These are phyloP conservation scores for Chlorella sp. DNA, from an alignment of 139 green algal species.

Conservation along the genomic window DNA sequence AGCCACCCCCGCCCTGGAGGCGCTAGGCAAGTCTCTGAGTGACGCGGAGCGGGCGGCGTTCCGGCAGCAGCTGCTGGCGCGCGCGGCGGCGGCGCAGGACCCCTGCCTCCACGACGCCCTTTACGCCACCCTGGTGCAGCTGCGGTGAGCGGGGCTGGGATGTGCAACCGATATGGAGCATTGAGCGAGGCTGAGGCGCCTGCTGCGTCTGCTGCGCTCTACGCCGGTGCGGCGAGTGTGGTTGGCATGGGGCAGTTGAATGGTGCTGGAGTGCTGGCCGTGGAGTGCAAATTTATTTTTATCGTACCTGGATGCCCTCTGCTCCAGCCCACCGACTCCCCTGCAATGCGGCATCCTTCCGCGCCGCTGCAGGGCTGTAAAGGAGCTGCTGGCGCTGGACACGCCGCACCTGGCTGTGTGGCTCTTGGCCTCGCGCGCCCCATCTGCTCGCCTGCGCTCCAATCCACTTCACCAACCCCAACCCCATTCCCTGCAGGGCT, in stretches of 20 bases:
- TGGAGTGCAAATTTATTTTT: too few species aligned
- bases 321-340: too few species aligned
- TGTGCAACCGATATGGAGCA: not conserved
- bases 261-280: too few species aligned
- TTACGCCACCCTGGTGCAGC: conserved; percentile 65
- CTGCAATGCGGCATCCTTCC: too few species aligned
- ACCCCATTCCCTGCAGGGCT: not conserved
- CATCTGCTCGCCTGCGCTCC: not conserved
- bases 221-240: too few species aligned
- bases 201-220: not conserved
- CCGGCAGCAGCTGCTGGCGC: conserved; percentile 30
- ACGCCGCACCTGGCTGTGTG: too few species aligned
- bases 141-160: conserved; percentile 8
- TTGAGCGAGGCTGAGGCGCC: too few species aligned
- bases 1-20: conserved; percentile 35
- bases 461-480: not conserved
- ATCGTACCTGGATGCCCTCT: too few species aligned
- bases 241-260: too few species aligned
- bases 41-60: conserved; percentile 36
- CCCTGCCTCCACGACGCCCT: conserved; percentile 60
- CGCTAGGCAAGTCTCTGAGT: conserved; percentile 41
- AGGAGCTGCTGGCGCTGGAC: too few species aligned
- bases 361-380: too few species aligned
- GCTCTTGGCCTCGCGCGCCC: not conserved
- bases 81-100: conserved; percentile 43